Evolutionary conservation across 202 grass and related monocot genomes (phyloP), one percentile per base, ranked within the genome.

Genomic region (Setaria viridis): DNA sequence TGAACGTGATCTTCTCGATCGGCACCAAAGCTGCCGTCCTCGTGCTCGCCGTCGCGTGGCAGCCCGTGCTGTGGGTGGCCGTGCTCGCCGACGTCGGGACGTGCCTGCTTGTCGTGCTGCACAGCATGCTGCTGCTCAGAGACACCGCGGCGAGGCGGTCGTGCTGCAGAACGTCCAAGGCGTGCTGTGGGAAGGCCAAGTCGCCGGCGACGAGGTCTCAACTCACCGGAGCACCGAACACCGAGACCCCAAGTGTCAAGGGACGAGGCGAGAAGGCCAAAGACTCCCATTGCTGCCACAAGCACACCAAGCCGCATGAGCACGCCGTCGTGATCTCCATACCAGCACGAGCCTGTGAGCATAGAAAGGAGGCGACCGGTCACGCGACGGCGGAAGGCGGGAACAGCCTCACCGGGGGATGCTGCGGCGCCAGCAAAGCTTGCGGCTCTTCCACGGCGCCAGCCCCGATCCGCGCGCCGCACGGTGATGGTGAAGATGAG

Each of bases 71-170:
- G 11, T 97, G 94, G 94, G 92, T 87, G 1, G 94, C 92, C n/a
- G 86, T 97, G 7, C 80, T 97, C 41, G 92, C 88, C 57, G 94
- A 97, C 72, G 94, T 92, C 8, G 92, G 94, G 11, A 97, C 94
- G 17, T 97, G 90, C 90, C 69, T 97, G 37, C 62, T 97, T 39
- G 94, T 97, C 71, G 91, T 97, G 62, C 90, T 91, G 64, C 89
- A 94, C 70, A 94, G 92, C 85, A 97, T 97, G 94, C 72, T 76
- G 58, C 77, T 94, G 30, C 83, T 94, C 9, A 66, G 66, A 43
- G 81, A 87, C 45, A 51, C 30, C 30, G 17, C 35, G 12, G 67
- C 11, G 3, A 12, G 47, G 10, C 43, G 42, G 17, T 4, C 9
- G 3, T 62, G 66, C 66, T 33, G 30, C 7, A 9, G 69, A 41